These are phyloP conservation scores for Penicillium maclennaniae DNA, from an alignment of 495 filamentous ascomycete species.

Conservation along the genomic window DNA sequence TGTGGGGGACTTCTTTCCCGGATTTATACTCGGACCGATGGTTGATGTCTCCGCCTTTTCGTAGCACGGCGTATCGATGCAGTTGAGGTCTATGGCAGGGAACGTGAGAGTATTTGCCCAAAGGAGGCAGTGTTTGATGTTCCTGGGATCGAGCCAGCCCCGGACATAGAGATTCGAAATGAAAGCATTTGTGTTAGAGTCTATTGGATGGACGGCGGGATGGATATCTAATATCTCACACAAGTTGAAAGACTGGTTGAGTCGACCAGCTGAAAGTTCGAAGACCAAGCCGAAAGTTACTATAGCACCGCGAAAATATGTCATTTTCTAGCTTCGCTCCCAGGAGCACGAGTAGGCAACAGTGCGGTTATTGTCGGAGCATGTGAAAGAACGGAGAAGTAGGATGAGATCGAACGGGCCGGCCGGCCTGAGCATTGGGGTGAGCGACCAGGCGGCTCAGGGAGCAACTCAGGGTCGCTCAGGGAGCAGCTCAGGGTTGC, in stretches of 20 bases:
- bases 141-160: neutral
- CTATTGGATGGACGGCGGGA: neutral
- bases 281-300: too few species aligned
- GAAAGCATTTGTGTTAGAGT: neutral
- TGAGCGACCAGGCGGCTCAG: too few species aligned
- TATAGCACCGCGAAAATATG: too few species aligned
- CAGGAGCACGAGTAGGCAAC: too few species aligned
- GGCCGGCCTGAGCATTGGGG: too few species aligned
- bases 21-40: neutral
- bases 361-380: slow-evolving; percentile 6
- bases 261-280: too few species aligned
- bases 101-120: neutral
- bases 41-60: neutral
- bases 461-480: too few species aligned
- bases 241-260: too few species aligned
- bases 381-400: neutral
- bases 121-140: neutral
- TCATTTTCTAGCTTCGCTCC: too few species aligned
- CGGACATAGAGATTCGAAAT: neutral
- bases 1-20: neutral
- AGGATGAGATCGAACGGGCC: slow-evolving; percentile 4
- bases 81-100: neutral
- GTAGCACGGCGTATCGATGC: neutral
- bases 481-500: too few species aligned
- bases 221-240: neutral